Base-by-base conservation (phyloP, 2,329 filamentous ascomycete genomes). In the Ceratocystis colombiana region DNA sequence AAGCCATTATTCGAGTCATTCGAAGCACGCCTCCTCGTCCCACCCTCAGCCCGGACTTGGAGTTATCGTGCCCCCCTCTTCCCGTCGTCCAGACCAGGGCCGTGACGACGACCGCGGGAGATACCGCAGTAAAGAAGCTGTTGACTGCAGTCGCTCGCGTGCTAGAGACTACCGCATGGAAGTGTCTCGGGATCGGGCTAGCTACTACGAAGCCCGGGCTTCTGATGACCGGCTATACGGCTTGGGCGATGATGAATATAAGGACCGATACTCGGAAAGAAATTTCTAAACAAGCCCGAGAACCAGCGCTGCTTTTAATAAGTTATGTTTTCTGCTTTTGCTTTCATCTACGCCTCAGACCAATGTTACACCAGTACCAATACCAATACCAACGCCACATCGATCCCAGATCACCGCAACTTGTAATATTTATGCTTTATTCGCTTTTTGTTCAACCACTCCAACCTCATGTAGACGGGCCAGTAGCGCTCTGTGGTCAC, bases 111-210 rank as follows among this genome's bases (percentile, higher is more conserved):
- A 68, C 25, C 63, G 66, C n/a, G 66, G 66, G 1, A 59, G 66
- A 10, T 10, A 59, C 20, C 55, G 66, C 5, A 63, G 65, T 4
- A 46, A 68, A 7, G 66, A 68, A 7, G 6, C 63, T 25, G 59
- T 68, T 17, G 50, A 59, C 7, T 48, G 63, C 17, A 64, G 65
- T 28, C 66, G 66, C 5, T 48, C 46, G 6, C 63, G 66, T 37
- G 66, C 66, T 28, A 46, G 66, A 20, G 66, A 68, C 55, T 68
- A 68, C 48, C 63, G 64, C 17, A 68, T 65, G 59, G 66, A 65
- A 37, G 63, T 65, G 6, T 65, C 63, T 20, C 63, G 63, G 2
- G 66, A 68, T 22, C 55, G 63, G 2, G 30, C 30, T 25, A 62
- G 57, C 46, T 68, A 68, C 63, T 48, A 65, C 30, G 63, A 68